phyloP scores from a whole-genome alignment of 352 stramenopile species.

The Phytopythium chamaehyphon region DNA sequence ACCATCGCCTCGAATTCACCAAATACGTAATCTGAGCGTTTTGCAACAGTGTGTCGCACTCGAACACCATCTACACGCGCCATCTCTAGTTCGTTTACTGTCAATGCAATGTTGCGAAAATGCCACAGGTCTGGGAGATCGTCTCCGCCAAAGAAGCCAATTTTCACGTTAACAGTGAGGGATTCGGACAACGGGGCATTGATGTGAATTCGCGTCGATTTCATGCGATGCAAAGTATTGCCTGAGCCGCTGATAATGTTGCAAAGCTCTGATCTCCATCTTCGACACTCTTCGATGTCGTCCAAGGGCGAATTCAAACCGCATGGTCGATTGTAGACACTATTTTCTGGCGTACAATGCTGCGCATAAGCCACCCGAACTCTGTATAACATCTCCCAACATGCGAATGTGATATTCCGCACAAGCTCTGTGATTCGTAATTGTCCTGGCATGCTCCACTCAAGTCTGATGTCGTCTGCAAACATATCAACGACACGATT shows the following conservation, averaged over 20 bases:
- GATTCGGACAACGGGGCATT: conserved; percentile 26
- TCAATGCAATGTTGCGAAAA: conserved; percentile 45
- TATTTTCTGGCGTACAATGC: conserved; percentile 40
- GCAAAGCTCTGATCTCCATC: conserved; percentile 26
- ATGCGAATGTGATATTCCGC: conserved; percentile 56
- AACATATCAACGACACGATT: conserved; percentile 71
- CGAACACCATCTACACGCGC: conserved; percentile 26
- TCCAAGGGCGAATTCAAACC: conserved; percentile 54
- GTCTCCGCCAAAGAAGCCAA: conserved; percentile 56
- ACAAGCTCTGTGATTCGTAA: conserved; percentile 64
- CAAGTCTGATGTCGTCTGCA: conserved; percentile 32
- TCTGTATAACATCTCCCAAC: conserved; percentile 79
- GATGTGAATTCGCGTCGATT: conserved; percentile 43
- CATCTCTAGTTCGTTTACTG: conserved; percentile 39
- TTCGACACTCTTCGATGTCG: conserved; percentile 37
- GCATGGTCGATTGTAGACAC: conserved; percentile 52
- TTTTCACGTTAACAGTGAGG: conserved; percentile 25
- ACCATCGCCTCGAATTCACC: conserved; percentile 71
- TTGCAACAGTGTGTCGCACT: conserved; percentile 49
- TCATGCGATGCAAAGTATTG: conserved; percentile 57
- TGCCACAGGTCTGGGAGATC: conserved; percentile 72
- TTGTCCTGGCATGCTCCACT: conserved; percentile 54
- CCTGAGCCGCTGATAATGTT: conserved; percentile 62
- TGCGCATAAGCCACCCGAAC: conserved; percentile 51
- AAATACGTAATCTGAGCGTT: conserved; percentile 51